Base-by-base conservation (phyloP, 306 rosid species). In the Lagenaria siceraria region DNA sequence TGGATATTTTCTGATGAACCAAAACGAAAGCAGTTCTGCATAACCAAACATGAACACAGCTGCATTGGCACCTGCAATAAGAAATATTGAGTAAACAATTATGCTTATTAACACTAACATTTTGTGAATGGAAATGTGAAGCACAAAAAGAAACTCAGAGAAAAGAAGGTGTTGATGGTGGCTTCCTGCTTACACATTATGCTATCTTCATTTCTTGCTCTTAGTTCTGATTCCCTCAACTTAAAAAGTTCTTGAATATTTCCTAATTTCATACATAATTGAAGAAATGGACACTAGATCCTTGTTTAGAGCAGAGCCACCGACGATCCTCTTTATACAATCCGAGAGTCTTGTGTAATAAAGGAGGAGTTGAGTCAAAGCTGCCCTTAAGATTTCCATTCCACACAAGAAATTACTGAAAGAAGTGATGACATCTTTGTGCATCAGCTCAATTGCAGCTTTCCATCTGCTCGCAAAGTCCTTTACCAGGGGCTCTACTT, bases 391-490 rank as follows among this genome's bases (percentile, higher is more conserved):
- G 55, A 84, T 95, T 68, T 95, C 98, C 98, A 95, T 95, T 18
- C 98, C 98, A 63, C 97, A 92, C 87, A 95, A 85, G 85, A 95
- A 92, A 88, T 89, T 95, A 88, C 98, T 95, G 86, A 95, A 95
- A 78, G 98, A 95, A 36, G 98, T 95, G 64, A 95, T 95, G 73
- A 95, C 98, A 79, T 95, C 98, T 85, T 92, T 95, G 88, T 95
- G 98, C 98, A 95, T 95, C 86, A 95, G 82, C 86, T 95, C 98
- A 48, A 95, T 95, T 13, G 98, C 96, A 60, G 90, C 93, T 86
- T 95, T 95, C 98, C 98, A 95, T 83, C 98, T 87, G 66, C 91
- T 87, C 18, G 89, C 98, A 79, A 95, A 95, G 84, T 95, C 98
- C 87, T 95, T 95, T 78, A 95, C 96, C 0, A 95, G 95, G 19